These are phyloP conservation scores for Aspergillus texensis DNA, from an alignment of 2,329 filamentous ascomycete species.

Conservation along the genomic window DNA sequence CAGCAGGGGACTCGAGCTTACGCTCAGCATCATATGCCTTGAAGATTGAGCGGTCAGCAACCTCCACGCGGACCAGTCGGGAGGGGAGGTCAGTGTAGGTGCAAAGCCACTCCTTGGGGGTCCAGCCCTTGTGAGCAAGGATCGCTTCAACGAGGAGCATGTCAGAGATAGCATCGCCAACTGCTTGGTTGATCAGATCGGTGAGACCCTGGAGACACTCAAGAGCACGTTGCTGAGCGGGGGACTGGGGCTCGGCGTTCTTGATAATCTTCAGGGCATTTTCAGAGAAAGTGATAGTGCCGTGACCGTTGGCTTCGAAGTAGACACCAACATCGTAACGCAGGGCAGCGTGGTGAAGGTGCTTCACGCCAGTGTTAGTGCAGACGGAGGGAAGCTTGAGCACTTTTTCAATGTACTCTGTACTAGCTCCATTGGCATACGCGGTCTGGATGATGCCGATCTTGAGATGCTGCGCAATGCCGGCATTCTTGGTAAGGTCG, in stretches of 20 bases:
- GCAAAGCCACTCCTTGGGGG: constrained; percentile 83
- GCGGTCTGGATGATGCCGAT: constrained; percentile 97
- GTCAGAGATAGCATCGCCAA: constrained; percentile 93
- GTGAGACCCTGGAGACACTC: constrained; percentile 81
- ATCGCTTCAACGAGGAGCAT: constrained; percentile 96
- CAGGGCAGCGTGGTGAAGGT: constrained; percentile 93
- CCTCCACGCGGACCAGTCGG: constrained; percentile 89
- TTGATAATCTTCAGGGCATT: constrained; percentile 78
- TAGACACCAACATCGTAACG: constrained; percentile 96
- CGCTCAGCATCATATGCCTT: constrained; percentile 91
- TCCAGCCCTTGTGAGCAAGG: constrained; percentile 92
- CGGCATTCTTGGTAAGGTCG: constrained; percentile 79
- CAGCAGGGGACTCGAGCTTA: constrained; percentile 75
- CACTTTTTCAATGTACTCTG: constrained; percentile 85
- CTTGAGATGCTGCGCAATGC: constrained; percentile 76
- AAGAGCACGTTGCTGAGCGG: constrained; percentile 86
- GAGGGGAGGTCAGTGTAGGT: constrained; percentile 96
- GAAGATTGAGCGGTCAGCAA: constrained; percentile 85
- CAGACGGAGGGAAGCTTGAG: constrained; percentile 87
- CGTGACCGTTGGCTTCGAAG: constrained; percentile 98
- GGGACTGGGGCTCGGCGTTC: constrained; percentile 81
- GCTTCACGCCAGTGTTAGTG: constrained; percentile 95
- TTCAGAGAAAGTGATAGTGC: constrained; percentile 90
- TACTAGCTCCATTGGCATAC: constrained; percentile 95
- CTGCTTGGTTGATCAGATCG: constrained; percentile 96